phyloP scores from a whole-genome alignment of 768 basidiomycete species.

The Rhodotorula kratochvilovae region DNA sequence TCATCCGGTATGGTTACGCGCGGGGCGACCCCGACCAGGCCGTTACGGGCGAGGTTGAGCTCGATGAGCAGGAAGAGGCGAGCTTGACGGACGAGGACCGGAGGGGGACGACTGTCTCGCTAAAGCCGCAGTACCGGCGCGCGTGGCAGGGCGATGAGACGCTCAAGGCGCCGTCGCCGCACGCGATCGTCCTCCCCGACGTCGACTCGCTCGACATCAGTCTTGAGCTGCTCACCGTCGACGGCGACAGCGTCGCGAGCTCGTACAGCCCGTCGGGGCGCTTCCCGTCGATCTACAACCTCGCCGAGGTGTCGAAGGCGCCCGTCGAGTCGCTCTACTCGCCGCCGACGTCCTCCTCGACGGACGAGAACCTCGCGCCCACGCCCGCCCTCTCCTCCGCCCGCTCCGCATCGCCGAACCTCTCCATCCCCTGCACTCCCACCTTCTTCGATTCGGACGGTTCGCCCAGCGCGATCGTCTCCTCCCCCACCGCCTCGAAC shows the following conservation, averaged over 20 bases:
- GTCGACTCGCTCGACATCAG: slow-evolving; percentile 1
- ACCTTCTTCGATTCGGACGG: too few species aligned
- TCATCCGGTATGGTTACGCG: neutral
- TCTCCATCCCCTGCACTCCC: neutral
- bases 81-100: neutral
- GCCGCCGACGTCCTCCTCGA: neutral
- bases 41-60: neutral
- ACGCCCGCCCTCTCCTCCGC: neutral
- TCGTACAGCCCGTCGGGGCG: slow-evolving; percentile 12
- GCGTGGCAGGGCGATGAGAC: neutral
- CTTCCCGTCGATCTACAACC: neutral
- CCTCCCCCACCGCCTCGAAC: neutral
- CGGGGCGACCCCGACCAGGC: neutral
- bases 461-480: neutral
- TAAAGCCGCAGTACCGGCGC: neutral
- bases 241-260: neutral
- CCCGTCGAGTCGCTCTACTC: neutral
- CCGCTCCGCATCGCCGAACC: neutral
- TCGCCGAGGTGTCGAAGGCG: neutral
- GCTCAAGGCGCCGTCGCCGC: neutral
- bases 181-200: too few species aligned
- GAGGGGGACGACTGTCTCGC: neutral
- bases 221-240: slow-evolving; percentile 6
- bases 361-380: neutral
- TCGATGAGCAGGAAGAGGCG: neutral